Evolutionary conservation across 768 basidiomycete genomes (phyloP).

Genomic region (Leccinum uliginosum): DNA sequence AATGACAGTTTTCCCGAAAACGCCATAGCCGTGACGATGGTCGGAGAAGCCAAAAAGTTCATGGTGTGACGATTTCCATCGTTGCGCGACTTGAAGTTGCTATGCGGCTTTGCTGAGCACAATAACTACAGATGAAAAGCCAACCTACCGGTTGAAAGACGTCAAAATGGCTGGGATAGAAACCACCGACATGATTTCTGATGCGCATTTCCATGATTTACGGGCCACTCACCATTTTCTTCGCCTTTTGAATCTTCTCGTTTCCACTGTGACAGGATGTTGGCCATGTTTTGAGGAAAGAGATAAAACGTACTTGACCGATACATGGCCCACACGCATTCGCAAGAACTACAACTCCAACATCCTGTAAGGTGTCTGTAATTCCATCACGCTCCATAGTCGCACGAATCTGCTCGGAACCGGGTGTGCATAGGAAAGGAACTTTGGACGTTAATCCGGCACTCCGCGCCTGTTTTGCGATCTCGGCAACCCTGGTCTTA

Average conservation of each 20-base stretch:
- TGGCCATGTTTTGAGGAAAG: constrained; percentile 1
- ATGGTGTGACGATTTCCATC: constrained; percentile 92
- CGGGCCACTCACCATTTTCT: constrained; percentile 68
- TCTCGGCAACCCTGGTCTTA: constrained; percentile 86
- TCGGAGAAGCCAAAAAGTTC: constrained; percentile 98
- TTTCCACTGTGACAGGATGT: constrained; percentile 66
- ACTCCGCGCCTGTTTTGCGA: constrained; percentile 83
- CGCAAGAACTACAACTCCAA: constrained; percentile 92
- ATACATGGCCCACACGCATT: constrained; percentile 99
- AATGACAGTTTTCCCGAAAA: constrained; percentile 93
- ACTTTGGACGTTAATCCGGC: constrained; percentile 81
- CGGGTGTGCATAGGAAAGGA: constrained; percentile 84
- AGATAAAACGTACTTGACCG: constrained; percentile 61
- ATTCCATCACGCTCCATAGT: constrained; percentile 95
- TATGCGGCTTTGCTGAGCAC: constrained; percentile 16
- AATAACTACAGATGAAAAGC: not conserved
- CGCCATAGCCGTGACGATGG: constrained; percentile 95
- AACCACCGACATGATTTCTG: constrained; percentile 2
- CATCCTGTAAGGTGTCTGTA: constrained; percentile 73
- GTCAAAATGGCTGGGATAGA: constrained; percentile 76
- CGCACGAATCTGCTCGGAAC: constrained; percentile 94
- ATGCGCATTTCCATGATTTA: not conserved
- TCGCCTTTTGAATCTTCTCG: constrained; percentile 82
- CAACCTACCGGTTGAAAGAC: constrained; percentile 84
- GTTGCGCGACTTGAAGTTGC: constrained; percentile 91